Conservation (phyloP, 2,329 filamentous ascomycete species). For the Lasiodiplodia sp. region DNA sequence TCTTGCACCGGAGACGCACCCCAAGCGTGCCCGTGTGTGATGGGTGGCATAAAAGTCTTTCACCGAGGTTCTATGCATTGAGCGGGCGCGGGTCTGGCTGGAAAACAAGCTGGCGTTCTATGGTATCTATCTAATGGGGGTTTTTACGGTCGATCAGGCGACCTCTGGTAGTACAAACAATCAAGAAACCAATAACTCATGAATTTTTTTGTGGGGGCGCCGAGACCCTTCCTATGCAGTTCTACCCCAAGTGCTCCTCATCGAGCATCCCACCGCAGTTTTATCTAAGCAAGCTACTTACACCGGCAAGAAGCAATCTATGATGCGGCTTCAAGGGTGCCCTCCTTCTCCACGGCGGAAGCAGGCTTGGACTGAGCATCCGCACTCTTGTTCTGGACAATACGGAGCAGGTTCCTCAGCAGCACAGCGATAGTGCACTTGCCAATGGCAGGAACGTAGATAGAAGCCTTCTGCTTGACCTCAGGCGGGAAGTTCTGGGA, state of each 20-base stretch:
- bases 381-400: slow-evolving; percentile 53
- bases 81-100: slow-evolving; percentile 29
- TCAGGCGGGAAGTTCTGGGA: slow-evolving; percentile 81
- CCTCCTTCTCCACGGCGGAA: slow-evolving; percentile 32
- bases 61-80: slow-evolving; percentile 25
- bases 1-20: slow-evolving; percentile 28
- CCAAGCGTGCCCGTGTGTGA: slow-evolving; percentile 30
- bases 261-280: background rate
- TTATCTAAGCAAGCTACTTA: background rate
- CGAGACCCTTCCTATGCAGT: background rate
- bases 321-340: slow-evolving; percentile 32
- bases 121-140: slow-evolving; percentile 28
- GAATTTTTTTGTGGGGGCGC: background rate
- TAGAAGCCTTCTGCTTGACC: slow-evolving; percentile 93
- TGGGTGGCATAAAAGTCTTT: slow-evolving; percentile 16
- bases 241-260: background rate
- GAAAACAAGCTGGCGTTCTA: slow-evolving; percentile 29
- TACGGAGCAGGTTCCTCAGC: slow-evolving; percentile 79
- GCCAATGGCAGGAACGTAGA: slow-evolving; percentile 95
- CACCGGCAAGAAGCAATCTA: background rate
- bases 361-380: slow-evolving; percentile 32
- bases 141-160: slow-evolving; percentile 12
- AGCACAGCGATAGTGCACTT: slow-evolving; percentile 97
- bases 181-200: slow-evolving; percentile 11
- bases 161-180: slow-evolving; percentile 24